These are phyloP conservation scores for Ampelomyces quisqualis DNA, from an alignment of 2,329 filamentous ascomycete species.

Conservation along the genomic window DNA sequence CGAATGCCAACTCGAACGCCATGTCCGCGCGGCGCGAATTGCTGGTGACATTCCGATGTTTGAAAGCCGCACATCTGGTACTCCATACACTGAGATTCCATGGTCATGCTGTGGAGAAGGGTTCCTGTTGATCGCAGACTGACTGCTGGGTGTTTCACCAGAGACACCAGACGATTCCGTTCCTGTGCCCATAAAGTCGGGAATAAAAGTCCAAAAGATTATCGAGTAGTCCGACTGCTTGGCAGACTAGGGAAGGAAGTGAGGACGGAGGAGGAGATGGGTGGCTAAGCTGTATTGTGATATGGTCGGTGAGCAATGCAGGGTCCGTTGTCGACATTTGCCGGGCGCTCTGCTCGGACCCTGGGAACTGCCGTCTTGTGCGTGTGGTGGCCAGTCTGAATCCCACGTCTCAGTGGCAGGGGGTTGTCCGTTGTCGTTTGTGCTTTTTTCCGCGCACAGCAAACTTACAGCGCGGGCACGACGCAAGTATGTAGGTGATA, in stretches of 20 bases:
- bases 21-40: not conserved
- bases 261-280: slow-evolving; percentile 9
- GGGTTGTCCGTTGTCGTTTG: not conserved
- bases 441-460: not conserved
- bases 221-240: slow-evolving; percentile 5
- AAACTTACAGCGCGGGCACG: slow-evolving; percentile 10
- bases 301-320: slow-evolving; percentile 20
- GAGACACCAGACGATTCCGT: not conserved
- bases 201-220: slow-evolving; percentile 21
- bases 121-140: slow-evolving; percentile 24
- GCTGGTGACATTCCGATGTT: slow-evolving; percentile 9
- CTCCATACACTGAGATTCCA: slow-evolving; percentile 14
- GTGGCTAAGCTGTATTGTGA: slow-evolving; percentile 20
- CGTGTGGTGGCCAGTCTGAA: not conserved
- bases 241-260: slow-evolving; percentile 14
- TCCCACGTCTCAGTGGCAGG: not conserved
- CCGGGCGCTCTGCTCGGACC: slow-evolving; percentile 6
- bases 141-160: slow-evolving; percentile 4
- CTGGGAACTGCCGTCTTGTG: slow-evolving; percentile 4
- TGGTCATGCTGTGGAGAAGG: slow-evolving; percentile 19
- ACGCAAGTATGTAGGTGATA: slow-evolving; percentile 4
- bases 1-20: no score
- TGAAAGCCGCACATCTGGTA: slow-evolving; percentile 27
- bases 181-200: slow-evolving; percentile 4
- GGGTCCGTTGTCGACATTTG: slow-evolving; percentile 21